A percentile compares a stretch with the other conserved stretches of the same genome.
These are phyloP conservation scores for Alloascoidea hylecoeti DNA, from an alignment of 805 yeast species.

Conservation along the genomic window DNA sequence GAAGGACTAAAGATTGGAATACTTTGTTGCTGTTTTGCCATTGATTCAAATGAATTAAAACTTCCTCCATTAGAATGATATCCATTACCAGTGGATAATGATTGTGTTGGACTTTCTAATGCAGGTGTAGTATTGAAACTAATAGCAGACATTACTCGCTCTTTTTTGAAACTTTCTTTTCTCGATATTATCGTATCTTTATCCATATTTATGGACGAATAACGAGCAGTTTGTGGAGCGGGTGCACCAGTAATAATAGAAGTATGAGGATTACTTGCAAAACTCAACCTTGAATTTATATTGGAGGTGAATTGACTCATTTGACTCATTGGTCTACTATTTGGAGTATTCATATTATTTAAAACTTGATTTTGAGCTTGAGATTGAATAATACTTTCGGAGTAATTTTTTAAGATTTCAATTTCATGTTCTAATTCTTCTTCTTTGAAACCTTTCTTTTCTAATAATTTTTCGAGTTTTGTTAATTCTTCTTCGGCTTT, in stretches of 20 bases:
- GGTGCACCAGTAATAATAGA: background rate
- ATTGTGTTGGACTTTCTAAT: conserved; percentile 3
- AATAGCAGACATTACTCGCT: conserved; percentile 2
- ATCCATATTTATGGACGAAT: background rate
- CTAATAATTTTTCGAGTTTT: conserved; percentile 13
- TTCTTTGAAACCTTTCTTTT: conserved; percentile 14
- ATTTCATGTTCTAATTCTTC: conserved; percentile 16
- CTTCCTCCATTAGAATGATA: conserved; percentile 5
- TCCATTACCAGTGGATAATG: conserved; percentile 1
- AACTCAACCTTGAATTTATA: conserved; percentile 2
- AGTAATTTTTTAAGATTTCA: conserved; percentile 6
- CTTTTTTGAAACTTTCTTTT: conserved; percentile 7
- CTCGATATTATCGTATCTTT: background rate
- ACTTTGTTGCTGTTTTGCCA: conserved; percentile 3
- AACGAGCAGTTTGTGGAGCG: background rate
- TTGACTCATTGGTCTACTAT: conserved; percentile 3
- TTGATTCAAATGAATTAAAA: background rate
- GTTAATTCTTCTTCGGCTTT: conserved; percentile 13
- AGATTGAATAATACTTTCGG: conserved; percentile 8
- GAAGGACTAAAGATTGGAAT: conserved; percentile 37
- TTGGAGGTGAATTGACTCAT: conserved; percentile 6
- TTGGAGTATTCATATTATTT: conserved; percentile 1
- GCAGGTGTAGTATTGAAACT: conserved; percentile 4
- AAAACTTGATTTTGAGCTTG: conserved; percentile 4
- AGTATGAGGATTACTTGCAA: background rate